Evolutionary conservation across 495 filamentous ascomycete genomes (phyloP), one percentile per base, ranked within the genome.

Genomic region (Daldinia concentrica): DNA sequence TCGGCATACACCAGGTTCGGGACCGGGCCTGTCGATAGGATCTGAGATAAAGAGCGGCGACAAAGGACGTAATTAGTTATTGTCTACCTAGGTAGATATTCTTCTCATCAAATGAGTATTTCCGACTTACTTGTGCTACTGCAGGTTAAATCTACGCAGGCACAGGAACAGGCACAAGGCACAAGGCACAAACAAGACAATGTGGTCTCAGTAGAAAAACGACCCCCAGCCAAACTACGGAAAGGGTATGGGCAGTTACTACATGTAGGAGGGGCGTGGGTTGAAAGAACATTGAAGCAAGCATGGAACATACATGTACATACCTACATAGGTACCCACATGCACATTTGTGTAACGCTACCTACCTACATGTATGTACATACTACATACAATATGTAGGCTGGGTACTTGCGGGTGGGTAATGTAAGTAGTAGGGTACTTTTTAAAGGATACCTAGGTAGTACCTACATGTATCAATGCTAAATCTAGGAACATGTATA

Each of bases 1-100:
- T 54, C 50, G 27, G 9, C 50, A 66, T 62, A 58, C 52, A 57
- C 62, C 24, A 58, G 19, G 24, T 58, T 66, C 58, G 58, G 52
- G 43, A 54, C 59, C 26, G 36, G 39, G 50, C 26, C 32, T 51
- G 30, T 58, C 36, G 55, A 63, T 58, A 58, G 17, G 41, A 41
- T 51, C 52, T 30, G 34, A 26, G 59, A 41, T 62, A 62, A 63
- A 55, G 27, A 15, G 26, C 14, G 15, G 27, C 36, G 37, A 60
- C 39, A 43, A 45, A 45, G 19, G 22, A n/a, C 6, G 27, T 5
- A 41, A 45, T 43, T 45, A 36, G 15, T 7, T 24, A 34, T 58
- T 34, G 32, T 27, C 22, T 41, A n/a, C n/a, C n/a, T n/a, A n/a
- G n/a, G n/a, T n/a, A n/a, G n/a, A n/a, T n/a, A 58, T 58, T 58